These are phyloP conservation scores for Penicillium bovifimosum DNA, from an alignment of 495 filamentous ascomycete genomes.

Conservation along the genomic window DNA sequence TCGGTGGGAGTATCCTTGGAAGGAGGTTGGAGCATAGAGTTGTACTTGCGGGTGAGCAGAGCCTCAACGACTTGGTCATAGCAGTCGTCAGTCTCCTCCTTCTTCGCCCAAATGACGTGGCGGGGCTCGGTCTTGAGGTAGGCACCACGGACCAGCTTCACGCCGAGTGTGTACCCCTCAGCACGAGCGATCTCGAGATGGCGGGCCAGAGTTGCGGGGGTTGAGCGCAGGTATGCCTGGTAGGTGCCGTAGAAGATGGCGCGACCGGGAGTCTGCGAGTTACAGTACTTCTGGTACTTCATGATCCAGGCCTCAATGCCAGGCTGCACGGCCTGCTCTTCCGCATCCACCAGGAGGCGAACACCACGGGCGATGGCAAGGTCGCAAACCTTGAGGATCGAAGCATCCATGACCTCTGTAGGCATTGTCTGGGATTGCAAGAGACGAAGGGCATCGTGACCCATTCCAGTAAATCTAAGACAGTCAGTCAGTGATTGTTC, in stretches of 20 bases:
- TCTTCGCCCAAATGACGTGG: slow-evolving; percentile 70
- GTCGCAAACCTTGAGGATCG: slow-evolving; percentile 72
- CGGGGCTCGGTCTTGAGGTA: slow-evolving; percentile 80
- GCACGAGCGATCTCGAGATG: slow-evolving; percentile 62
- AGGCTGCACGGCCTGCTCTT: slow-evolving; percentile 72
- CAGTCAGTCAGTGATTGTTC: slow-evolving; percentile 2
- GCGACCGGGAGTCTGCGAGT: slow-evolving; percentile 45
- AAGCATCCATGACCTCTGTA: slow-evolving; percentile 54
- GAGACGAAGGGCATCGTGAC: slow-evolving; percentile 61
- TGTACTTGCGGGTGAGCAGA: slow-evolving; percentile 52
- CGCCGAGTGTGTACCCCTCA: slow-evolving; percentile 73
- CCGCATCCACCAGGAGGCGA: slow-evolving; percentile 80
- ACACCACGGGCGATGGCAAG: slow-evolving; percentile 66
- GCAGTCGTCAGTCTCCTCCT: slow-evolving; percentile 69
- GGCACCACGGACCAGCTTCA: slow-evolving; percentile 89
- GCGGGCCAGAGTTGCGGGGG: slow-evolving; percentile 54
- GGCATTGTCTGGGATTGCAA: slow-evolving; percentile 56
- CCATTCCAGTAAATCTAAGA: slow-evolving; percentile 76
- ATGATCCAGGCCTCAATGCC: slow-evolving; percentile 86
- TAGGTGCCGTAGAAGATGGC: slow-evolving; percentile 72
- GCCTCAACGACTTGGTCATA: slow-evolving; percentile 59
- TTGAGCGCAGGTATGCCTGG: slow-evolving; percentile 78
- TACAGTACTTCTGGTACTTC: slow-evolving; percentile 77
- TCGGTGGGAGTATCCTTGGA: slow-evolving; percentile 23
- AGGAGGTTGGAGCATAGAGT: slow-evolving; percentile 42